Conservation (phyloP, 495 filamentous ascomycete genomes). For the Aspergillus coremiiformis region DNA sequence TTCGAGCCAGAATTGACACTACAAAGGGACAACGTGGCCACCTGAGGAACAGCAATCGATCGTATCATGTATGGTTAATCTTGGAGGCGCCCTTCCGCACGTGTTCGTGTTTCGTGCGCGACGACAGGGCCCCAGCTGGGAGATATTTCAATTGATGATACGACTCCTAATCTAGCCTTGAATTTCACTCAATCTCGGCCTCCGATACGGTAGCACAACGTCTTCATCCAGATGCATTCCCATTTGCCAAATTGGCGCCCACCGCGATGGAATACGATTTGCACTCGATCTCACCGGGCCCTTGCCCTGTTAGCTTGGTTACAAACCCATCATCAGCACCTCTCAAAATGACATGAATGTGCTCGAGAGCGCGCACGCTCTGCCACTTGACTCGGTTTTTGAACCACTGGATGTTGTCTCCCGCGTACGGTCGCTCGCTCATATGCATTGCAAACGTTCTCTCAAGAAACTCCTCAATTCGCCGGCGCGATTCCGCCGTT, state of each 20-base stretch:
- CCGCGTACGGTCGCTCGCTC: background rate
- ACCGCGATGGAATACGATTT: no score
- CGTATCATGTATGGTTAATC: no score
- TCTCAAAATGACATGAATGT: slow-evolving; percentile 1
- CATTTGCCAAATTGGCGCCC: background rate
- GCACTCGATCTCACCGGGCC: background rate
- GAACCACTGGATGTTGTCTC: background rate
- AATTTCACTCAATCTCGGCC: background rate
- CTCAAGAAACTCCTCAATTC: background rate
- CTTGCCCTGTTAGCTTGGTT: background rate
- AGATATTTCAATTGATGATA: background rate
- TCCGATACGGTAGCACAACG: background rate
- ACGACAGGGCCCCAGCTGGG: background rate
- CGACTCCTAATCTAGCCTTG: background rate
- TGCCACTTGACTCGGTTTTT: background rate
- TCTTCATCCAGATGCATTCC: background rate
- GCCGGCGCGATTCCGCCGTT: background rate
- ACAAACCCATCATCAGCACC: background rate
- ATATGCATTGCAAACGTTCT: background rate
- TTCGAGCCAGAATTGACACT: no score
- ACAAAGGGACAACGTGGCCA: no score
- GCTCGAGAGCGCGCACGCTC: slow-evolving; percentile 2
- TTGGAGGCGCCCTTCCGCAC: no score
- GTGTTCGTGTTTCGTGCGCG: background rate
- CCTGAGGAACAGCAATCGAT: no score